phyloP scores from a whole-genome alignment of 2,329 filamentous ascomycete genomes.

The Bretziella fagacearum region DNA sequence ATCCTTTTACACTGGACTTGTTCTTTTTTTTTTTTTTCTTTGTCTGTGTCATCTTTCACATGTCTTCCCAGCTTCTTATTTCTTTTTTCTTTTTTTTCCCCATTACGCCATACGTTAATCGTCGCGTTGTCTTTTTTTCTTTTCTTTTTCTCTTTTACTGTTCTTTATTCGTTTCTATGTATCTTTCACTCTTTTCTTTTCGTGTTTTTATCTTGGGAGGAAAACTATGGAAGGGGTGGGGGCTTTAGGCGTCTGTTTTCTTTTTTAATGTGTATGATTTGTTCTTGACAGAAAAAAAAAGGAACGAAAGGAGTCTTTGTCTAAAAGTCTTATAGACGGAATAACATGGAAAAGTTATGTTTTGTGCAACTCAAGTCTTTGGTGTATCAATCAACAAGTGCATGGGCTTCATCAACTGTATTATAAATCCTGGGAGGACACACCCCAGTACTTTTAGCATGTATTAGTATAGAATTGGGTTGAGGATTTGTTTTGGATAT shows the following conservation, averaged over 20 bases:
- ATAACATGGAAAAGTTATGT: conserved; percentile 8
- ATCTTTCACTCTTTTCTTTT: not conserved
- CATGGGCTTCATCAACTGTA: too few species aligned
- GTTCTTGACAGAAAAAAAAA: not conserved
- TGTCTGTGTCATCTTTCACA: not conserved
- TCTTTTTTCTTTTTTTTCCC: conserved; percentile 2
- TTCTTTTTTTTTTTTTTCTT: not conserved
- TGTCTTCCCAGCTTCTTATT: too few species aligned
- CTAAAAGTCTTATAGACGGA: conserved; percentile 6
- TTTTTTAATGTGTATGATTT: conserved; percentile 17
- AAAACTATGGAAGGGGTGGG: not conserved
- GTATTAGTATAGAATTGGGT: too few species aligned
- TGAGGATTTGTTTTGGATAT: too few species aligned
- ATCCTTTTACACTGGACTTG: not conserved
- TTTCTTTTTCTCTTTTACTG: not conserved
- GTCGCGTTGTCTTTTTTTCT: conserved; percentile 4
- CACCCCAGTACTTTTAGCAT: too few species aligned
- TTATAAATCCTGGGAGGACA: too few species aligned
- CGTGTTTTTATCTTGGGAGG: not conserved
- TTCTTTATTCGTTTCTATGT: not conserved
- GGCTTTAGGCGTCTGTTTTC: not conserved
- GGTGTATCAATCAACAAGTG: too few species aligned
- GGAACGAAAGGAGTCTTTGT: not conserved
- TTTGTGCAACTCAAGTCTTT: too few species aligned
- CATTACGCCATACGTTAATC: too few species aligned